A percentile compares a stretch with the other conserved stretches of the same genome.
Conservation (phyloP, 2,329 filamentous ascomycete species). For the Aspergillus floridensis region DNA sequence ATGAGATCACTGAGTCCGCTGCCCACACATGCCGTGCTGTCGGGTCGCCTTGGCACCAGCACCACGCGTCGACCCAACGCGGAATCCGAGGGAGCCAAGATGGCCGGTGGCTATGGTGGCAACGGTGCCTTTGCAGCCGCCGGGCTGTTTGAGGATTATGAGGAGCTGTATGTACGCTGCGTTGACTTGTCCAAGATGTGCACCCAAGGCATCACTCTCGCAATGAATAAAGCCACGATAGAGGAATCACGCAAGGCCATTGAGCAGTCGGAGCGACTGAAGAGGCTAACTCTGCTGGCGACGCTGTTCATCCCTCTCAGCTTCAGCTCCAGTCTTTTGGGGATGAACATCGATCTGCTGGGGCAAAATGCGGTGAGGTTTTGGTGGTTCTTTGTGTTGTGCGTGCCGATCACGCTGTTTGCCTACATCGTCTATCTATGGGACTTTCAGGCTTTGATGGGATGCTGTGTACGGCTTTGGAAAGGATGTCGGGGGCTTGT, state of each 20-base stretch:
- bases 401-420: slow-evolving; percentile 1
- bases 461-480: too few relatives aligned
- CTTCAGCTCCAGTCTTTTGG: slow-evolving; percentile 7
- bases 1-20: too few relatives aligned
- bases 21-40: too few relatives aligned
- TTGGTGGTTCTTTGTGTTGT: slow-evolving; percentile 9
- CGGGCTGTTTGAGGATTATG: not conserved
- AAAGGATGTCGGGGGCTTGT: too few relatives aligned
- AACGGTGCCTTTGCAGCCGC: too few relatives aligned
- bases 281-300: slow-evolving; percentile 6
- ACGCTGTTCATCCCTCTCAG: slow-evolving; percentile 7
- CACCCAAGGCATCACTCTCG: slow-evolving; percentile 2
- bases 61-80: too few relatives aligned
- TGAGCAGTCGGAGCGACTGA: slow-evolving; percentile 4
- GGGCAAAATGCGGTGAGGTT: slow-evolving; percentile 2
- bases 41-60: too few relatives aligned
- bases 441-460: too few relatives aligned
- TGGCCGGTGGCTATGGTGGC: too few relatives aligned
- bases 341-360: slow-evolving; percentile 8
- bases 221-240: slow-evolving; percentile 8
- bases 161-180: not conserved
- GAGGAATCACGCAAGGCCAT: slow-evolving; percentile 7
- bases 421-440: not conserved
- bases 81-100: too few relatives aligned
- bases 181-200: slow-evolving; percentile 3